phyloP scores from a whole-genome alignment of 2,329 filamentous ascomycete genomes.

The Sodiomyces alkalinus region DNA sequence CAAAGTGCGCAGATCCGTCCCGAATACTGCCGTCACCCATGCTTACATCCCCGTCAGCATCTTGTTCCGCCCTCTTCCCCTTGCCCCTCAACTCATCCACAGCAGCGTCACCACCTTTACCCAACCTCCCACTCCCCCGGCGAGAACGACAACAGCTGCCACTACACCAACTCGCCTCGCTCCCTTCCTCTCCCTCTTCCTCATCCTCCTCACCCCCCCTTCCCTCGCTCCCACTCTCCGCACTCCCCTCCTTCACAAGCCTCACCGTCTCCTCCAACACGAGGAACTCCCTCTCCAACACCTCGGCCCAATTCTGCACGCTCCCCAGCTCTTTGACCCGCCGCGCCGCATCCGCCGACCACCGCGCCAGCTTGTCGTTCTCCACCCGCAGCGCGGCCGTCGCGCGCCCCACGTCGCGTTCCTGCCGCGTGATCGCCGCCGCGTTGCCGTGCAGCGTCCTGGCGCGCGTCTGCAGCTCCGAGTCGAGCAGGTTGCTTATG shows the following conservation, averaged over 20 bases:
- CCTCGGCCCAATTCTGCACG: conserved; percentile 78
- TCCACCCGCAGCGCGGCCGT: conserved; percentile 46
- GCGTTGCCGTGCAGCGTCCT: conserved; percentile 55
- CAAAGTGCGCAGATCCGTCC: too few species aligned
- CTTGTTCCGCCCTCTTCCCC: not conserved
- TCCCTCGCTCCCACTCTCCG: conserved; percentile 16
- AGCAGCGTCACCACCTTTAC: not conserved
- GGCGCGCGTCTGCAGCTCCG: conserved; percentile 52
- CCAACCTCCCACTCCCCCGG: too few species aligned
- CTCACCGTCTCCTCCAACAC: conserved; percentile 50
- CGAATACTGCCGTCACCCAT: conserved; percentile 5
- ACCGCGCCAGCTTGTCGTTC: conserved; percentile 47
- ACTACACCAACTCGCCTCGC: too few species aligned
- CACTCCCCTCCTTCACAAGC: conserved; percentile 25
- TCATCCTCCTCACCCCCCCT: conserved; percentile 8
- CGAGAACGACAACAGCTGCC: too few species aligned
- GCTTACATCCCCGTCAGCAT: conserved; percentile 5
- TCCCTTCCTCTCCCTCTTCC: conserved; percentile 5
- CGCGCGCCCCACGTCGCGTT: conserved; percentile 46
- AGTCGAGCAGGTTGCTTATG: conserved; percentile 55
- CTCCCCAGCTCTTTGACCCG: conserved; percentile 66
- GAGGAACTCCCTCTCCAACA: conserved; percentile 54
- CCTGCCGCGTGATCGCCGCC: conserved; percentile 49
- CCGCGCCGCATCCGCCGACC: conserved; percentile 46
- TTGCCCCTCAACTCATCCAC: not conserved